Conservation (phyloP, 192 early-diverging fungal genomes). For the Coemansia sp. region DNA sequence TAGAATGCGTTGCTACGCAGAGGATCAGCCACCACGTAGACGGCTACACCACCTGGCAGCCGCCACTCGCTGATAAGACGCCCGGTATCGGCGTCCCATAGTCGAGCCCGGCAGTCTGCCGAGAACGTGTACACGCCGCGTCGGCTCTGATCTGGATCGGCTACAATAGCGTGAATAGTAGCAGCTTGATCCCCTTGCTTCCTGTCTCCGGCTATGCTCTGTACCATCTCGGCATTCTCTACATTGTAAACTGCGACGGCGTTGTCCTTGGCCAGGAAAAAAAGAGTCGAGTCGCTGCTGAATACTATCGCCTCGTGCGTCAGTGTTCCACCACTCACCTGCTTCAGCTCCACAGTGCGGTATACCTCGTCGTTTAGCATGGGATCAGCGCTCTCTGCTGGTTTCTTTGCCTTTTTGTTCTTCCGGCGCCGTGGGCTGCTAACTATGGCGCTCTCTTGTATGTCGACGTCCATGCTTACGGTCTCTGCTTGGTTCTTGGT, state of each 20-base stretch:
- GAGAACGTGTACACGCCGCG: constrained; percentile 45
- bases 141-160: constrained; percentile 15
- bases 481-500: not conserved
- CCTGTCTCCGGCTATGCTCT: constrained; percentile 34
- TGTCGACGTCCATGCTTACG: not conserved
- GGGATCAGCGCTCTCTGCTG: not conserved
- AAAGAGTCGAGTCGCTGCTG: constrained; percentile 51
- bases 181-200: constrained; percentile 14
- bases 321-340: constrained; percentile 45
- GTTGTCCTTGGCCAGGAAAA: constrained; percentile 51
- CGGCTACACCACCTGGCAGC: constrained; percentile 14
- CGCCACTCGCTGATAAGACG: constrained; percentile 29
- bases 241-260: constrained; percentile 51
- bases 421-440: constrained; percentile 6
- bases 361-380: constrained; percentile 22
- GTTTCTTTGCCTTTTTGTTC: constrained; percentile 7
- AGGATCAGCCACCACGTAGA: constrained; percentile 33
- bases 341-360: constrained; percentile 35
- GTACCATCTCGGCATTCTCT: constrained; percentile 53
- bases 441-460: not conserved
- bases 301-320: constrained; percentile 45
- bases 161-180: constrained; percentile 37
- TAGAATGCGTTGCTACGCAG: constrained; percentile 23
- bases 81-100: constrained; percentile 47
- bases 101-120: constrained; percentile 26